Percentiles rank a stretch among this genome's conserved stretches.
Conservation (phyloP, 805 yeast genomes). For the Barnettozyma siamensis region DNA sequence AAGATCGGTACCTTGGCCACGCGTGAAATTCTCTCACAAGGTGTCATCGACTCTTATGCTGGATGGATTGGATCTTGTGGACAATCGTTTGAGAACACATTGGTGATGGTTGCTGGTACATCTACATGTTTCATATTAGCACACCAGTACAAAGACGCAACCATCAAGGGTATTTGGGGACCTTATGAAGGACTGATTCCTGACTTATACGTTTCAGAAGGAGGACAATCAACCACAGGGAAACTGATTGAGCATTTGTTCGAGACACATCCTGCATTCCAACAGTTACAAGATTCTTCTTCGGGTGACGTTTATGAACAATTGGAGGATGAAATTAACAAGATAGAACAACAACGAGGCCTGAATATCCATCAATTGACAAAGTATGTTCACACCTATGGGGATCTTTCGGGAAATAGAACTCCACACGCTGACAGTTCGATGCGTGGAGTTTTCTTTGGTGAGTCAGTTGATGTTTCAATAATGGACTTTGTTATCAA, state of each 20-base stretch:
- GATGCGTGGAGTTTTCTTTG: slow-evolving; percentile 45
- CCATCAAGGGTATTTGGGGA: slow-evolving; percentile 52
- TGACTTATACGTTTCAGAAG: slow-evolving; percentile 37
- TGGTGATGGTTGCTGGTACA: slow-evolving; percentile 57
- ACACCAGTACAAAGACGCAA: slow-evolving; percentile 12
- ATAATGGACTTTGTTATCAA: slow-evolving; percentile 31
- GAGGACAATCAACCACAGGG: slow-evolving; percentile 59
- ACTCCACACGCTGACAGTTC: slow-evolving; percentile 47
- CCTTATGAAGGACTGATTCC: slow-evolving; percentile 40
- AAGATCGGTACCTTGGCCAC: slow-evolving; percentile 19
- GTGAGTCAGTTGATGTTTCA: slow-evolving; percentile 36
- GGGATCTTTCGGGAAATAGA: slow-evolving; percentile 54
- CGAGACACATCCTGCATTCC: slow-evolving; percentile 33
- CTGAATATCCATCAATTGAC: slow-evolving; percentile 25
- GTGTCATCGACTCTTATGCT: slow-evolving; percentile 57
- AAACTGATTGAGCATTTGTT: slow-evolving; percentile 43
- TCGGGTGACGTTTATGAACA: slow-evolving; percentile 16
- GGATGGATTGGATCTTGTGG: slow-evolving; percentile 43
- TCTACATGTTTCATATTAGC: slow-evolving; percentile 48
- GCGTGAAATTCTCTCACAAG: slow-evolving; percentile 31
- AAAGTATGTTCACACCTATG: slow-evolving; percentile 40
- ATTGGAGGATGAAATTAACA: slow-evolving; percentile 20
- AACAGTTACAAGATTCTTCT: slow-evolving; percentile 4
- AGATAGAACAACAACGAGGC: slow-evolving; percentile 12
- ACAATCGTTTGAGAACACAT: slow-evolving; percentile 16